phyloP scores from a whole-genome alignment of 2,329 filamentous ascomycete genomes.

The Gaeumannomyces sp. region DNA sequence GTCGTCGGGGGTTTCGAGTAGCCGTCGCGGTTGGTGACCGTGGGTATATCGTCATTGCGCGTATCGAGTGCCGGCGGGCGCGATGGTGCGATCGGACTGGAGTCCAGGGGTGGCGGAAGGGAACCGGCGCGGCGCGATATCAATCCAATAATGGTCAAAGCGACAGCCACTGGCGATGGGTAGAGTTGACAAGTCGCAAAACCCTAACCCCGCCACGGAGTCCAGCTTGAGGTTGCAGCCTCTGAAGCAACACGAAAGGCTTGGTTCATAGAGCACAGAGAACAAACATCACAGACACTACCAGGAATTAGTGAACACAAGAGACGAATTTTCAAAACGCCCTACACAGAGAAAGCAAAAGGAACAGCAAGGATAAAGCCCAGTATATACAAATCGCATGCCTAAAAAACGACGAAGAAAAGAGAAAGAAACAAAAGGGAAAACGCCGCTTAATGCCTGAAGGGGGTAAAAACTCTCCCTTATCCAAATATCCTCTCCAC shows the following conservation, averaged over 20 bases:
- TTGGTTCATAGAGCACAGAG: no score
- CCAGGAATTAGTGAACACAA: not conserved
- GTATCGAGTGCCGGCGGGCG: no score
- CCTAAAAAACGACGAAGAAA: not conserved
- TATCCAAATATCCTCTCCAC: not conserved
- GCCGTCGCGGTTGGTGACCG: not conserved
- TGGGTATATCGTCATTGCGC: no score
- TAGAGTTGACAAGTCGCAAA: no score
- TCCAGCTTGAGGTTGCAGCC: no score
- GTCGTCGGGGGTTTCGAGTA: not conserved
- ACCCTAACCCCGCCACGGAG: no score
- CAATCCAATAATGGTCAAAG: no score
- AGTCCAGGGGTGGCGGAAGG: no score
- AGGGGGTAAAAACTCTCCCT: not conserved
- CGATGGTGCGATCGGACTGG: no score
- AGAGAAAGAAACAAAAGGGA: not conserved
- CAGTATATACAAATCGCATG: conserved; percentile 6
- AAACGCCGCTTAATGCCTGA: not conserved
- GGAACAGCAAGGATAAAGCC: not conserved
- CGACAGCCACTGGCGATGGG: no score
- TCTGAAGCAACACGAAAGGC: no score
- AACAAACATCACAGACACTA: not conserved
- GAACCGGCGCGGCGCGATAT: no score
- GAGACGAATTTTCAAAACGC: not conserved
- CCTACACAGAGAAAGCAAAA: not conserved